phyloP scores from a whole-genome alignment of 2,329 filamentous ascomycete genomes.

The Colletotrichum caudatum region DNA sequence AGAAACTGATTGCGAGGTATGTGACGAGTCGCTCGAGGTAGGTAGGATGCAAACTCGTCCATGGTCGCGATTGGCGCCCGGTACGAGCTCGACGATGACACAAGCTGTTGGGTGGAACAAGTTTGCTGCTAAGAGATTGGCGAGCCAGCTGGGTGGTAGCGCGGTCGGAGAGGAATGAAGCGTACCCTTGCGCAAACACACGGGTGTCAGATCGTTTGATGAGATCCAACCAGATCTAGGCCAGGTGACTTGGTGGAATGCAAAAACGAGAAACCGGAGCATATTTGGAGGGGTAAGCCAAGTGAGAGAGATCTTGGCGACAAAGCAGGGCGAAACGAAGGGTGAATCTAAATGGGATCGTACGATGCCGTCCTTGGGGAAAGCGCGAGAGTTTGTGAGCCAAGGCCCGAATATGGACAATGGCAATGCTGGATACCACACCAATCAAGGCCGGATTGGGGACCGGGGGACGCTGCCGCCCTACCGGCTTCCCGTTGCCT shows the following conservation, averaged over 20 bases:
- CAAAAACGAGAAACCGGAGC: constrained; percentile 27
- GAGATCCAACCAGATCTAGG: constrained; percentile 40
- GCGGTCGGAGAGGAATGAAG: constrained; percentile 18
- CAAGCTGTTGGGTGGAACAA: constrained; percentile 29
- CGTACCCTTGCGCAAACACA: constrained; percentile 35
- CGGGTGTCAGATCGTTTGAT: constrained; percentile 41
- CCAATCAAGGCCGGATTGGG: constrained; percentile 8
- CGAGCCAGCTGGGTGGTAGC: constrained; percentile 36
- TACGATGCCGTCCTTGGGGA: constrained; percentile 32
- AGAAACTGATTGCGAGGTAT: not conserved
- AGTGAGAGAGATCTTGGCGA: constrained; percentile 21
- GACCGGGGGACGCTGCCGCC: constrained; percentile 2
- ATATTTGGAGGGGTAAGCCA: constrained; percentile 13
- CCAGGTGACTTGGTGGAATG: constrained; percentile 37
- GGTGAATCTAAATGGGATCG: constrained; percentile 30
- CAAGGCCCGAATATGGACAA: constrained; percentile 13
- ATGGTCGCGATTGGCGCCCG: constrained; percentile 22
- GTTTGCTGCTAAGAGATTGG: constrained; percentile 33
- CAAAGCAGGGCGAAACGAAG: constrained; percentile 32
- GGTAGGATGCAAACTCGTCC: constrained; percentile 5
- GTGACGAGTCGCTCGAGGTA: constrained; percentile 14
- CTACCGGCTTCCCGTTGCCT: constrained; percentile 6
- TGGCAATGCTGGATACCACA: constrained; percentile 1
- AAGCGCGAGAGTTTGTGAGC: constrained; percentile 29
- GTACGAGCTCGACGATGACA: constrained; percentile 31